phyloP scores from a whole-genome alignment of 2,329 filamentous ascomycete species.

The Purpureocillium takamizusanense region DNA sequence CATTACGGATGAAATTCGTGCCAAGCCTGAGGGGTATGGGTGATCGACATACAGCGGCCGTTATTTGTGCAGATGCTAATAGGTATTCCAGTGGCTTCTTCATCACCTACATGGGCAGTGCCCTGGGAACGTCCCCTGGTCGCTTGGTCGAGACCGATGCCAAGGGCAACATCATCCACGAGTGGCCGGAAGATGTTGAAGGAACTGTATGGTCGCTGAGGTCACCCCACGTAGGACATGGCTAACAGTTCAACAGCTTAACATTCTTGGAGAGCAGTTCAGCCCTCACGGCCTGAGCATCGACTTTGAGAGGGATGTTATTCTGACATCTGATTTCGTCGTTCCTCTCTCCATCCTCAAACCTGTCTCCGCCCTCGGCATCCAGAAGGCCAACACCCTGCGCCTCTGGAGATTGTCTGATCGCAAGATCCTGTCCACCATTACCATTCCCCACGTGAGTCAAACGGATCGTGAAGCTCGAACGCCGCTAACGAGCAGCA shows the following conservation, averaged over 20 bases:
- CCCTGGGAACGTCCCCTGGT: slow-evolving; percentile 47
- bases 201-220: slow-evolving; percentile 18
- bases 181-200: slow-evolving; percentile 50
- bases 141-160: slow-evolving; percentile 52
- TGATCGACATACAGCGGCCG: not conserved
- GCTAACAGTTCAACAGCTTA: slow-evolving; percentile 21
- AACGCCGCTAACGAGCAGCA: not conserved
- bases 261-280: slow-evolving; percentile 52
- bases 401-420: slow-evolving; percentile 47
- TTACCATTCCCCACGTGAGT: slow-evolving; percentile 47
- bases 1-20: slow-evolving; percentile 53
- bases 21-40: slow-evolving; percentile 46
- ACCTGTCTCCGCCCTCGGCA: slow-evolving; percentile 37
- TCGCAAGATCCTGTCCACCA: slow-evolving; percentile 48
- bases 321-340: slow-evolving; percentile 55
- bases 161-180: slow-evolving; percentile 50
- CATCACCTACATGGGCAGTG: slow-evolving; percentile 54
- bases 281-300: slow-evolving; percentile 50
- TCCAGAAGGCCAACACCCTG: slow-evolving; percentile 46
- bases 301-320: slow-evolving; percentile 47
- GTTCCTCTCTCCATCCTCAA: slow-evolving; percentile 53
- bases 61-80: not conserved
- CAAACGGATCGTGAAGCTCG: accelerated
- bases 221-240: no score
- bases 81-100: slow-evolving; percentile 36